Evolutionary conservation across 495 filamentous ascomycete species (phyloP).

Genomic region (Letharia columbiana): DNA sequence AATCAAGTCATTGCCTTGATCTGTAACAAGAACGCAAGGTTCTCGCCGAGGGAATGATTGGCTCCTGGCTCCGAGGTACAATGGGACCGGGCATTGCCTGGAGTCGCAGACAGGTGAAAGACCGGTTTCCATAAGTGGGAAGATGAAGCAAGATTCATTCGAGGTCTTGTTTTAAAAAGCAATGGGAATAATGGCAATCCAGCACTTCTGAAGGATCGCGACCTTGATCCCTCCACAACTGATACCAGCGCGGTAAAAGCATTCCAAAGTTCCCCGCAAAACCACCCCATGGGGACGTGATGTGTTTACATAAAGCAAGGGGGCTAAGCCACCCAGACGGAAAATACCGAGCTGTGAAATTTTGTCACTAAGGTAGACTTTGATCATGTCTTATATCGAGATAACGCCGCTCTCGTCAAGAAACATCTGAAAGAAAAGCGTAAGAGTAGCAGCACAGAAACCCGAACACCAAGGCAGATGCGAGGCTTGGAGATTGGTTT

Average conservation of each 20-base stretch:
- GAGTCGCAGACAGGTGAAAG: not conserved
- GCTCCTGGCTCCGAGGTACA: not conserved
- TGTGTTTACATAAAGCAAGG: slow-evolving; percentile 1
- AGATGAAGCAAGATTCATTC: not conserved
- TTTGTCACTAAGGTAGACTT: not conserved
- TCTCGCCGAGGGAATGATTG: not conserved
- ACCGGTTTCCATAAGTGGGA: not conserved
- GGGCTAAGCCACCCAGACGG: not conserved
- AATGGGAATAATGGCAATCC: no score
- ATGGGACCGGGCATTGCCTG: not conserved
- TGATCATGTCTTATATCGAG: not conserved
- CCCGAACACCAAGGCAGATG: not conserved
- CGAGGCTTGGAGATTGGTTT: not conserved
- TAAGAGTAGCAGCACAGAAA: not conserved
- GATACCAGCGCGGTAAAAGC: not conserved
- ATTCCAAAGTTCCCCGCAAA: slow-evolving; percentile 1
- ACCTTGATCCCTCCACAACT: no score
- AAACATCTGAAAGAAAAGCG: not conserved
- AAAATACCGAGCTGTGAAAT: not conserved
- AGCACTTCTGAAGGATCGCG: no score
- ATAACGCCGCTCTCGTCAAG: not conserved
- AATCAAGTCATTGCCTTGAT: not conserved
- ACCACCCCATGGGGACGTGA: slow-evolving; percentile 7
- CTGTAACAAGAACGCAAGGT: not conserved
- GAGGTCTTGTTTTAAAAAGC: not conserved